These are phyloP conservation scores for Diaporthe sp. DNA, from an alignment of 2,329 filamentous ascomycete species.

Conservation along the genomic window DNA sequence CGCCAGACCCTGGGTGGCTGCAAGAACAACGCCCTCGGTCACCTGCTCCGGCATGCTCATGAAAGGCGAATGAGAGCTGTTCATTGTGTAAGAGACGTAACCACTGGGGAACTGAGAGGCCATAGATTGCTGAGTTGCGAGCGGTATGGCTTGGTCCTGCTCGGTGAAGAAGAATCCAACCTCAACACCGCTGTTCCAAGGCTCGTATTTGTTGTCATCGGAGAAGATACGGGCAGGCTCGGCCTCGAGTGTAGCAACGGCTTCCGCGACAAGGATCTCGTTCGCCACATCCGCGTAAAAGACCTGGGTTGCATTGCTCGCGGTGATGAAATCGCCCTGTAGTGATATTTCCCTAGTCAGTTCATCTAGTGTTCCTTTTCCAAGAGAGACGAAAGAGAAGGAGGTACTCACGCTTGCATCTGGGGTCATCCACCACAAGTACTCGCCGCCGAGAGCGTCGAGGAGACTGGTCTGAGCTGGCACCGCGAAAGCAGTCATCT, in stretches of 20 bases:
- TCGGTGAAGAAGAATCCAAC: slow-evolving; percentile 30
- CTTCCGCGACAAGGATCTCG: slow-evolving; percentile 12
- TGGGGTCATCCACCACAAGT: slow-evolving; percentile 27
- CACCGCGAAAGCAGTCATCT: slow-evolving; percentile 23
- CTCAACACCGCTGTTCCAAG: slow-evolving; percentile 30
- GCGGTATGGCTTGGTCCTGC: slow-evolving; percentile 30
- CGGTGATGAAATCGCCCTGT: slow-evolving; percentile 30
- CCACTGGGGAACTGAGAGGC: slow-evolving; percentile 23
- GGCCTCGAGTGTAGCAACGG: slow-evolving; percentile 17
- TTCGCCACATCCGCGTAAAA: slow-evolving; percentile 31
- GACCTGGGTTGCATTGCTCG: slow-evolving; percentile 14
- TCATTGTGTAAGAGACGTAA: slow-evolving; percentile 26
- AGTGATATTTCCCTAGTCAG: background rate
- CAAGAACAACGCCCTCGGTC: slow-evolving; percentile 16
- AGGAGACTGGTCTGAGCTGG: slow-evolving; percentile 26
- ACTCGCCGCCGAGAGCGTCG: slow-evolving; percentile 27
- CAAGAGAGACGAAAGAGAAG: background rate
- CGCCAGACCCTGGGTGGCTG: background rate
- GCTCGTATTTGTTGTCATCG: slow-evolving; percentile 29
- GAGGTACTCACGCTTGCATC: slow-evolving; percentile 17
- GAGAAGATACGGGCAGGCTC: slow-evolving; percentile 26
- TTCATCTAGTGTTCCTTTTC: background rate
- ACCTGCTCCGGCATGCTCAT: slow-evolving; percentile 28
- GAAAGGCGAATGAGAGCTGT: slow-evolving; percentile 28
- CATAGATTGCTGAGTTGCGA: slow-evolving; percentile 23